A percentile compares a stretch with the other conserved stretches of the same genome.
phyloP scores from a whole-genome alignment of 768 basidiomycete species.

The Leucogyrophana mollusca region DNA sequence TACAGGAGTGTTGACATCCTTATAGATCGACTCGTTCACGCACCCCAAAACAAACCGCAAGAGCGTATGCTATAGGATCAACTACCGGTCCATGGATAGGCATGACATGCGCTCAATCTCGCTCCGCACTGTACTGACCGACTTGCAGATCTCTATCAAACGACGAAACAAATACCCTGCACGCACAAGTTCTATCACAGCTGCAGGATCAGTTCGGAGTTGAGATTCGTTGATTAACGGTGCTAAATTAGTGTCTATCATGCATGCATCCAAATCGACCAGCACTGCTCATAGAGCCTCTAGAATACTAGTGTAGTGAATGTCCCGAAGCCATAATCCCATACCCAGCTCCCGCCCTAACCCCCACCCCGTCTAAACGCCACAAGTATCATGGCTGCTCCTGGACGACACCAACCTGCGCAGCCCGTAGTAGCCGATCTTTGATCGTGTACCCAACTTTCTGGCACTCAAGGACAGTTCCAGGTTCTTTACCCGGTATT shows the following conservation, averaged over 20 bases:
- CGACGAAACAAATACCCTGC: constrained; percentile 84
- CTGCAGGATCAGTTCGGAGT: constrained; percentile 68
- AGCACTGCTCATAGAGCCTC: constrained; percentile 29
- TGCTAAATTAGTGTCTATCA: constrained; percentile 36
- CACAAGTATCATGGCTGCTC: constrained; percentile 40
- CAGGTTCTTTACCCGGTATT: constrained; percentile 84
- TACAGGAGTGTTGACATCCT: constrained; percentile 6
- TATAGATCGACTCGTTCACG: constrained; percentile 87
- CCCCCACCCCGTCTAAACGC: neutral
- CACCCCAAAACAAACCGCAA: constrained; percentile 84
- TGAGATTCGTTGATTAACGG: constrained; percentile 75
- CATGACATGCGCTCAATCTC: constrained; percentile 25
- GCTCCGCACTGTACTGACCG: constrained; percentile 4
- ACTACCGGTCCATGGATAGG: constrained; percentile 97
- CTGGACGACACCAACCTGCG: constrained; percentile 95
- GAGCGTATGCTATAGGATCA: constrained; percentile 87
- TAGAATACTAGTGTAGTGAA: constrained; percentile 15
- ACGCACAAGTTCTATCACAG: constrained; percentile 55
- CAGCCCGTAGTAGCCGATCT: constrained; percentile 88
- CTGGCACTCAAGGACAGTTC: constrained; percentile 87
- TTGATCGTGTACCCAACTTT: constrained; percentile 94
- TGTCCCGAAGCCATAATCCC: constrained; percentile 8
- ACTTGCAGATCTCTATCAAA: constrained; percentile 74
- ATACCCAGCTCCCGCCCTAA: neutral
- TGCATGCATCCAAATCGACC: constrained; percentile 10